These are phyloP conservation scores for Cubamyces lactineus DNA, from an alignment of 768 basidiomycete genomes.

Conservation along the genomic window DNA sequence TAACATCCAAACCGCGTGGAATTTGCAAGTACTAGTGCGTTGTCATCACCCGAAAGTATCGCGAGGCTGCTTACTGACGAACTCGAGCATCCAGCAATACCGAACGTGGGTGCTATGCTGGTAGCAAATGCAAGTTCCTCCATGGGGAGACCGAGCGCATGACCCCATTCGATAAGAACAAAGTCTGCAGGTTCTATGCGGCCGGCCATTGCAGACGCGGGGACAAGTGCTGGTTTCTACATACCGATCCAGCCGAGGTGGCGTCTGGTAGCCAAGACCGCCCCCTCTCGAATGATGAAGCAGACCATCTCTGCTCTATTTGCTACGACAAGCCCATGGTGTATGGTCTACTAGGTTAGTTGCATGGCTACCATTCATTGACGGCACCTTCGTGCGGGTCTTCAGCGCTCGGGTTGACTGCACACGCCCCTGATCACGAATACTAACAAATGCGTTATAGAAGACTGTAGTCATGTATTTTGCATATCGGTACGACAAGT, in stretches of 20 bases:
- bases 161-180: conserved; percentile 72
- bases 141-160: conserved; percentile 55
- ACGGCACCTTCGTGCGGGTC: conserved; percentile 18
- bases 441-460: conserved; percentile 40
- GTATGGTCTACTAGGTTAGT: conserved; percentile 67
- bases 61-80: not conserved
- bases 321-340: conserved; percentile 74
- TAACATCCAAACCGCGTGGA: conserved; percentile 72
- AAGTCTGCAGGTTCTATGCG: conserved; percentile 68
- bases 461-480: conserved; percentile 77
- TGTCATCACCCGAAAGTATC: no score
- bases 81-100: conserved; percentile 34
- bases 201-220: conserved; percentile 73
- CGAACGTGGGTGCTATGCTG: conserved; percentile 70
- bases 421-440: not conserved
- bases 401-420: not conserved
- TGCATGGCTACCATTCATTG: no score
- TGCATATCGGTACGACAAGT: conserved; percentile 60
- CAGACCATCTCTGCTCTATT: conserved; percentile 64
- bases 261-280: not conserved
- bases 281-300: conserved; percentile 37
- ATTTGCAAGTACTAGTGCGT: conserved; percentile 64
- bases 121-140: conserved; percentile 74
- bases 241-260: conserved; percentile 40
- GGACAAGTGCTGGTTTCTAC: conserved; percentile 76